These are phyloP conservation scores for Trypanosoma conorhini DNA, from an alignment of 208 protist species.

Conservation along the genomic window DNA sequence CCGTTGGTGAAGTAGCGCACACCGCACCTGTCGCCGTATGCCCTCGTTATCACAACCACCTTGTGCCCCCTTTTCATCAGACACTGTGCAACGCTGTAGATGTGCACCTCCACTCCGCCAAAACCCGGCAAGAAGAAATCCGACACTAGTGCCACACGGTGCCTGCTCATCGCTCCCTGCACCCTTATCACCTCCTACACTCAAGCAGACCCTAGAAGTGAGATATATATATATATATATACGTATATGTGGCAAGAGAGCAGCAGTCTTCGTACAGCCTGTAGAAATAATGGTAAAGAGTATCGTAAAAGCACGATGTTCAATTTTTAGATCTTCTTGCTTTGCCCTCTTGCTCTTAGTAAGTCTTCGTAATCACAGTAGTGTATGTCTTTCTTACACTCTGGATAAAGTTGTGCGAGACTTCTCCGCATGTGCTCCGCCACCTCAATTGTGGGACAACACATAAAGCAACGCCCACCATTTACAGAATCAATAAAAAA, in stretches of 20 bases:
- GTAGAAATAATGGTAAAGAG: background rate
- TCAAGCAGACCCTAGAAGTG: background rate
- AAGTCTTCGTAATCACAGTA: constrained; percentile 53
- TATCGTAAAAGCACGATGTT: background rate
- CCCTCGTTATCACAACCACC: constrained; percentile 96
- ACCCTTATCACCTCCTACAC: background rate
- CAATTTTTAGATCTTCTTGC: background rate
- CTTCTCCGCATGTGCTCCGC: constrained; percentile 42
- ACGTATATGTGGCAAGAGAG: background rate
- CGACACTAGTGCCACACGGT: constrained; percentile 91
- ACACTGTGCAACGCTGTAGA: constrained; percentile 96
- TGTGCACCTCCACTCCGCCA: constrained; percentile 98
- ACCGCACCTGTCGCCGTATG: constrained; percentile 94
- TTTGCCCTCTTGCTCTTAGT: constrained; percentile 35
- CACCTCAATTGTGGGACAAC: constrained; percentile 39
- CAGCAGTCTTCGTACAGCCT: background rate
- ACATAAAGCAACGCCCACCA: constrained; percentile 67
- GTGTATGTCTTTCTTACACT: constrained; percentile 44
- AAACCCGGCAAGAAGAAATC: constrained; percentile 99
- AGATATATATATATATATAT: background rate
- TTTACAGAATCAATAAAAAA: constrained; percentile 63
- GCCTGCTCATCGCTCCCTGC: constrained; percentile 41
- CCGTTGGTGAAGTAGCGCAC: constrained; percentile 96
- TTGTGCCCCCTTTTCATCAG: constrained; percentile 96
- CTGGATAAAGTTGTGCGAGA: constrained; percentile 28